Percentiles rank a stretch among this genome's conserved stretches.
These are phyloP conservation scores for Microbotryomycetes sp. DNA, from an alignment of 1,284 basidiomycete species.

Conservation along the genomic window DNA sequence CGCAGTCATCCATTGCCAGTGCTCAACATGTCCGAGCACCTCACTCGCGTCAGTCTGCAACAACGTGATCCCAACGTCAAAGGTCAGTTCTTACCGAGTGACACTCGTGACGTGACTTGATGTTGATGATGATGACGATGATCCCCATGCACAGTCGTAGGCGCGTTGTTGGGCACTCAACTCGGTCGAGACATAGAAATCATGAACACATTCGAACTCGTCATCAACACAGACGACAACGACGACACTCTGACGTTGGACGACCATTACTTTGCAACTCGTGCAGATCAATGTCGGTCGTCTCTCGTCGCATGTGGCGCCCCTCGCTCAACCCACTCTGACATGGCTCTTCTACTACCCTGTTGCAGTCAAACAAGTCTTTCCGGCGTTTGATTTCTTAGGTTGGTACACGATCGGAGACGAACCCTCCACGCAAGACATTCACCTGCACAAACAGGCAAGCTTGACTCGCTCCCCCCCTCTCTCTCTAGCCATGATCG, in stretches of 20 bases:
- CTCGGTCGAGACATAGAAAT: slow-evolving; percentile 90
- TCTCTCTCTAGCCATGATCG: slow-evolving; percentile 55
- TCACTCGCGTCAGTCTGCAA: slow-evolving; percentile 74
- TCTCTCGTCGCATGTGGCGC: slow-evolving; percentile 11
- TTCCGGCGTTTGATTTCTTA: slow-evolving; percentile 90
- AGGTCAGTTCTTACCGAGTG: slow-evolving; percentile 7
- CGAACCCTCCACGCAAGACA: slow-evolving; percentile 63
- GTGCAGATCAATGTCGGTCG: slow-evolving; percentile 79
- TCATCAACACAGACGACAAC: slow-evolving; percentile 45
- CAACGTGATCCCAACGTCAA: slow-evolving; percentile 1
- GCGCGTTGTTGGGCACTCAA: slow-evolving; percentile 90
- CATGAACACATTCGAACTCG: slow-evolving; percentile 90
- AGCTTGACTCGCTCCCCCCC: slow-evolving; percentile 55
- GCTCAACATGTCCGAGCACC: slow-evolving; percentile 92
- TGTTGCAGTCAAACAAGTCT: slow-evolving; percentile 87
- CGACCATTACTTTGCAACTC: slow-evolving; percentile 69
- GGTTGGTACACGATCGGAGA: slow-evolving; percentile 91
- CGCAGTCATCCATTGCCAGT: slow-evolving; percentile 78
- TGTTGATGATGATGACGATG: too few species aligned
- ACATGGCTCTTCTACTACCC: background rate
- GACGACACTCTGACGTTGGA: slow-evolving; percentile 55
- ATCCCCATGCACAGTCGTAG: slow-evolving; percentile 58
- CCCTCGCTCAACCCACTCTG: background rate
- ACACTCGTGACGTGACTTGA: background rate
- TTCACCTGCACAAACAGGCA: slow-evolving; percentile 78